phyloP scores from a whole-genome alignment of 441 rosid genomes.

The Syzygium syzygioides region DNA sequence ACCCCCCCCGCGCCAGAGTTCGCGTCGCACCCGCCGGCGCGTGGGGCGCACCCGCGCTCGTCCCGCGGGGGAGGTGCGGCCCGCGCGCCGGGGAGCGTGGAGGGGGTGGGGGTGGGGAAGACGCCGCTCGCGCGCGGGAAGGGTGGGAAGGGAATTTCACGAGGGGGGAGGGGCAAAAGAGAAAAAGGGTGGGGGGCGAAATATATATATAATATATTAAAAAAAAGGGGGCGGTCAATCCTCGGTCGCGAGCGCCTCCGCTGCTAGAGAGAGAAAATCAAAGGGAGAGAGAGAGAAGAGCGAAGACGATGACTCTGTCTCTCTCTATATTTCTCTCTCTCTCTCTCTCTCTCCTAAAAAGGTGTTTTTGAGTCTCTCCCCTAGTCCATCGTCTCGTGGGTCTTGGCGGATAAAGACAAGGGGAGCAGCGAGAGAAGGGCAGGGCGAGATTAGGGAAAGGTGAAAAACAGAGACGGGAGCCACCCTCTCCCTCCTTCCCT shows the following conservation, averaged over 20 bases:
- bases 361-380: not conserved
- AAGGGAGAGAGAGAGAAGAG: not conserved
- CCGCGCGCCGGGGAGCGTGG: not conserved
- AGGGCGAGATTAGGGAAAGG: not conserved
- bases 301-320: not conserved
- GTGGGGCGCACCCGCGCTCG: not conserved
- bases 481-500: no score
- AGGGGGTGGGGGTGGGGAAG: not conserved
- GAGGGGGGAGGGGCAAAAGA: not conserved
- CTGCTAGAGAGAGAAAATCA: not conserved
- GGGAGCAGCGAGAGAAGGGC: not conserved
- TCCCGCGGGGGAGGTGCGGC: not conserved
- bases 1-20: not conserved
- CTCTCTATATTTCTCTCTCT: not conserved
- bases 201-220: not conserved
- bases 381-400: not conserved
- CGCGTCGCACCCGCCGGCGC: not conserved
- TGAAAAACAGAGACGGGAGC: not conserved
- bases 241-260: not conserved
- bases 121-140: not conserved
- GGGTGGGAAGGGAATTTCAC: not conserved
- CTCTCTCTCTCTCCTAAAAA: not conserved
- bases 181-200: not conserved
- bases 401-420: not conserved
- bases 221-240: constrained; percentile 20